Conservation (phyloP, 805 yeast genomes). For the Spathaspora sp. region DNA sequence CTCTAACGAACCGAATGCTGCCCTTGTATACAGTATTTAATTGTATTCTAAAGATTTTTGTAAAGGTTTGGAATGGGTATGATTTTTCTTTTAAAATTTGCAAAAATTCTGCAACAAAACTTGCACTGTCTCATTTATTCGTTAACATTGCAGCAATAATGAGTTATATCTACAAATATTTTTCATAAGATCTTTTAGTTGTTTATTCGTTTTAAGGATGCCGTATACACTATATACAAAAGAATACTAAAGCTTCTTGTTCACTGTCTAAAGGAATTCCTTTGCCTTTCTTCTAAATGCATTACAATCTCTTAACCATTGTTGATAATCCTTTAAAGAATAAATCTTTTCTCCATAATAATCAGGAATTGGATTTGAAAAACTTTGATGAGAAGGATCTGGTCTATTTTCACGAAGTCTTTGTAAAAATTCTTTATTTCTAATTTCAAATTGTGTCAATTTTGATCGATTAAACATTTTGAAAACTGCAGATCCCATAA, state of each 20-base stretch:
- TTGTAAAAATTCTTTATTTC: slow-evolving; percentile 71
- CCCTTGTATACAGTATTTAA: no score
- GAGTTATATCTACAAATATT: no score
- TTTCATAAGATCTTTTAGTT: not conserved
- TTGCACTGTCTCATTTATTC: no score
- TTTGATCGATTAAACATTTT: slow-evolving; percentile 46
- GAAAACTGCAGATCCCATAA: slow-evolving; percentile 69
- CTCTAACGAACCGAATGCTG: no score
- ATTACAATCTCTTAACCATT: slow-evolving; percentile 94
- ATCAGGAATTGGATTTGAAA: slow-evolving; percentile 96
- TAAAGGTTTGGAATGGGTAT: no score
- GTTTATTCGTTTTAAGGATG: not conserved
- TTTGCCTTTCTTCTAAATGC: slow-evolving; percentile 80
- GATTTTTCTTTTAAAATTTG: no score
- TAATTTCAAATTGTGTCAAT: slow-evolving; percentile 47
- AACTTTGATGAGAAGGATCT: slow-evolving; percentile 86
- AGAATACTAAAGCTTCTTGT: not conserved
- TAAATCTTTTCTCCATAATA: slow-evolving; percentile 96
- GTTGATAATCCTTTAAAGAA: slow-evolving; percentile 79
- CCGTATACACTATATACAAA: not conserved
- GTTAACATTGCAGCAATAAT: no score
- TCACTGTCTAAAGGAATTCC: slow-evolving; percentile 42
- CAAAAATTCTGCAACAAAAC: no score
- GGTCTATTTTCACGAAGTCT: slow-evolving; percentile 79
- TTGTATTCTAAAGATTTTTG: no score